Conservation (phyloP, 75 land plant species). For the Azolla pinnata region DNA sequence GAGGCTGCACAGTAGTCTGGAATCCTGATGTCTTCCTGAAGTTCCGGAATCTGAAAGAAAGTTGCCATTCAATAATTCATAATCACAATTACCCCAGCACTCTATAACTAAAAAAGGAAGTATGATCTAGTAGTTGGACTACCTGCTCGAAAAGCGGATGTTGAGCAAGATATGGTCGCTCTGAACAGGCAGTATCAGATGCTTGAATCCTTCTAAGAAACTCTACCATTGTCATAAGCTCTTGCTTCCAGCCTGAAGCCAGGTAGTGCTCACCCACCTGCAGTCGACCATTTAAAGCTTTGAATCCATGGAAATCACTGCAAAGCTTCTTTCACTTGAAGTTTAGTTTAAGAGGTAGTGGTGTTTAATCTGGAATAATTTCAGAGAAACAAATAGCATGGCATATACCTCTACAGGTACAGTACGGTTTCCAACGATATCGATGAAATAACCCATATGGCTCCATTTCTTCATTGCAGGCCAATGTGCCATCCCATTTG, state of each 20-base stretch:
- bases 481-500: constrained; percentile 72
- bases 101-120: no score
- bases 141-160: constrained; percentile 97
- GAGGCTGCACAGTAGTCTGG: constrained; percentile 58
- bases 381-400: background rate
- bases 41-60: constrained; percentile 37
- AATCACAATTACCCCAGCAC: no score
- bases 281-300: no score
- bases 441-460: constrained; percentile 55
- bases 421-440: constrained; percentile 71
- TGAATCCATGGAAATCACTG: no score
- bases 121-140: no score
- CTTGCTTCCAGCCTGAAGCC: constrained; percentile 90
- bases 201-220: constrained; percentile 58
- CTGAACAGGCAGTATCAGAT: constrained; percentile 14
- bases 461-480: constrained; percentile 83
- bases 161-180: constrained; percentile 83
- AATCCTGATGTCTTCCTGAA: constrained; percentile 59
- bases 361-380: no score
- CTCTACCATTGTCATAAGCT: constrained; percentile 72
- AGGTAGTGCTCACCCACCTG: constrained; percentile 94
- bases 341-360: no score
- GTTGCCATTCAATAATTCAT: background rate
- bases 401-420: constrained; percentile 91
- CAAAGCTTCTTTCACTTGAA: no score